A percentile compares a stretch with the other conserved stretches of the same genome.
Conservation (phyloP, 306 rosid genomes). For the Mucuna pruriens region DNA sequence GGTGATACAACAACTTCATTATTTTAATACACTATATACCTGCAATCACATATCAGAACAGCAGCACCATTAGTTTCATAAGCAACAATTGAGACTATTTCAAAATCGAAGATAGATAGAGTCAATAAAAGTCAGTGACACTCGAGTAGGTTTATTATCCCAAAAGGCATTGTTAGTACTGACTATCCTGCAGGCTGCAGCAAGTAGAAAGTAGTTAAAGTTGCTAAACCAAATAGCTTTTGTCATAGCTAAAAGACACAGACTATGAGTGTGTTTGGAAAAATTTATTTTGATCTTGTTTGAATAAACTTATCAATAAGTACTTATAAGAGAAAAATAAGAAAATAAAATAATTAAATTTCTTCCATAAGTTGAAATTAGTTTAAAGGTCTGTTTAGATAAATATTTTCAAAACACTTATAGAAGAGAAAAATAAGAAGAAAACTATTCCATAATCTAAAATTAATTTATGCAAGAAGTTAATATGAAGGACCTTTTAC, state of each 20-base stretch:
- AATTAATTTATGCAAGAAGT: too few relatives aligned
- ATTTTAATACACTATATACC: constrained; percentile 51
- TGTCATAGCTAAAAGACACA: neutral
- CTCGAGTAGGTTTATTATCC: neutral
- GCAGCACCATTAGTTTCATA: constrained; percentile 35
- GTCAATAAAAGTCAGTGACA: neutral
- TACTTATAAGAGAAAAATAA: too few relatives aligned
- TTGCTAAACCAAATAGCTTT: constrained; percentile 11
- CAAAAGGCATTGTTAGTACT: neutral
- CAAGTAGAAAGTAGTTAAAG: constrained; percentile 27
- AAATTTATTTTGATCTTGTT: too few relatives aligned
- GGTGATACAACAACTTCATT: constrained; percentile 49
- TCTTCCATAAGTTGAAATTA: too few relatives aligned
- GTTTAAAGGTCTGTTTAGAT: too few relatives aligned
- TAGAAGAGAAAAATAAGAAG: too few relatives aligned
- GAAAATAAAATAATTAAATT: too few relatives aligned
- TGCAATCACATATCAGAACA: constrained; percentile 46
- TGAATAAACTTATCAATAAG: too few relatives aligned
- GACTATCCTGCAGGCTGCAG: constrained; percentile 33
- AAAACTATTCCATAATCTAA: too few relatives aligned
- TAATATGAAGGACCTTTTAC: too few relatives aligned
- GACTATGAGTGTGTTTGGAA: neutral
- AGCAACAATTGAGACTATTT: neutral
- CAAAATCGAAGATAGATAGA: neutral
- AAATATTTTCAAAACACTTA: too few relatives aligned